Percentiles rank a stretch among this genome's conserved stretches.
These are phyloP conservation scores for Penicillium sp. DNA, from an alignment of 2,329 filamentous ascomycete genomes.

Conservation along the genomic window DNA sequence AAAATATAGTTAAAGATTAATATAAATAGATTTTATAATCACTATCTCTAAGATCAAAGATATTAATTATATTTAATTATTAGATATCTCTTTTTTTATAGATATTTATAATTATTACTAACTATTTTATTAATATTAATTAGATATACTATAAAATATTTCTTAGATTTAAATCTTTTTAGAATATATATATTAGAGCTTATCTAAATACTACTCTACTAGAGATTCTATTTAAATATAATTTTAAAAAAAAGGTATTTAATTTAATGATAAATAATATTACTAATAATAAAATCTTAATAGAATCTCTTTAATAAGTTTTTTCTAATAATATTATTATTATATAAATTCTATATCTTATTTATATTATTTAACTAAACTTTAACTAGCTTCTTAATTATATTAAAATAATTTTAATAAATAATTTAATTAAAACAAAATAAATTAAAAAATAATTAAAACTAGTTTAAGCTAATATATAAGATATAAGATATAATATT, in stretches of 20 bases:
- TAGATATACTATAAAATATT: neutral
- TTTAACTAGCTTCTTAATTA: neutral
- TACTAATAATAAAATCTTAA: neutral
- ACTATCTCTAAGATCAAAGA: neutral
- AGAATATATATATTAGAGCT: too few species aligned
- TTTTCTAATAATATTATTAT: neutral
- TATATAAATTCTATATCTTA: conserved; percentile 6
- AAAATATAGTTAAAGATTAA: neutral
- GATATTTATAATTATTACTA: conserved; percentile 8
- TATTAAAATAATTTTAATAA: too few species aligned
- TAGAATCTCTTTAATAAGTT: neutral
- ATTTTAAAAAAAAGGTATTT: too few species aligned
- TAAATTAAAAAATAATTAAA: too few species aligned
- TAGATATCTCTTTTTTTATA: conserved; percentile 1
- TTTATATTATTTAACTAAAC: conserved; percentile 9
- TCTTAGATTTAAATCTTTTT: too few species aligned
- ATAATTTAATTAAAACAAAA: too few species aligned
- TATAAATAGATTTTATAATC: neutral
- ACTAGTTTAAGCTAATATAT: too few species aligned
- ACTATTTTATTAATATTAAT: conserved; percentile 6
- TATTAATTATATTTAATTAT: conserved; percentile 8
- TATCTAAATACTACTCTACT: neutral
- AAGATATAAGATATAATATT: too few species aligned
- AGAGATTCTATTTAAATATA: neutral
- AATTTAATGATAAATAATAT: too few species aligned